Evolutionary conservation across 2,329 filamentous ascomycete species (phyloP).

Genomic region (Nemania diffusa): DNA sequence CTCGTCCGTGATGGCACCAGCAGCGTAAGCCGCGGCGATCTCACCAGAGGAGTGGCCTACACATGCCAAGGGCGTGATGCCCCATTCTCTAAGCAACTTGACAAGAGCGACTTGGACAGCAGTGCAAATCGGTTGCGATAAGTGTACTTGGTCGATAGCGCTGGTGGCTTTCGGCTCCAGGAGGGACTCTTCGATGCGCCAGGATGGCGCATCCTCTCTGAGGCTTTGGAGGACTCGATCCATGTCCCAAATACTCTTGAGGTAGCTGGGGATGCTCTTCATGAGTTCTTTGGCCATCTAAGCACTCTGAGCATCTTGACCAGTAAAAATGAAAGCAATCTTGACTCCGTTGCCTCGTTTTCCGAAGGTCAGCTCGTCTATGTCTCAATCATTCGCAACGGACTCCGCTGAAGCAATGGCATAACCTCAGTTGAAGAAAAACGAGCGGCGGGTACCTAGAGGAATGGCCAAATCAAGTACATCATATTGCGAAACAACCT

Average conservation of each 20-base stretch:
- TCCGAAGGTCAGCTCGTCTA: slow-evolving; percentile 7
- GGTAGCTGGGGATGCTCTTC: slow-evolving; percentile 19
- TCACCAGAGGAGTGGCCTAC: slow-evolving; percentile 53
- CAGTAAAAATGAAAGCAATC: slow-evolving; percentile 31
- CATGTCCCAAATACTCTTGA: slow-evolving; percentile 17
- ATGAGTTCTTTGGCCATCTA: slow-evolving; percentile 54
- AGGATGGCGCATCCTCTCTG: slow-evolving; percentile 40
- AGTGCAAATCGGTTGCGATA: slow-evolving; percentile 48
- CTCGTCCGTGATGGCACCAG: slow-evolving; percentile 41
- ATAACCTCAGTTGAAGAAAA: slow-evolving; percentile 20
- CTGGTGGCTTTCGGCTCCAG: slow-evolving; percentile 16
- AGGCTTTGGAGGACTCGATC: slow-evolving; percentile 36
- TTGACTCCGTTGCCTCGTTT: slow-evolving; percentile 4
- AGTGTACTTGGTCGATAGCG: slow-evolving; percentile 49
- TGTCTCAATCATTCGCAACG: background rate
- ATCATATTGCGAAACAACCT: slow-evolving; percentile 16
- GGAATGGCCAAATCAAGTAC: slow-evolving; percentile 25
- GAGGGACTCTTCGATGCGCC: slow-evolving; percentile 12
- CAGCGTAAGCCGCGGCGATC: slow-evolving; percentile 49
- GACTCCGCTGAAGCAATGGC: slow-evolving; percentile 6
- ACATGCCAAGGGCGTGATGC: slow-evolving; percentile 41
- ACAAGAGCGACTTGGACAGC: slow-evolving; percentile 49
- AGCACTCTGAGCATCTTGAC: slow-evolving; percentile 24
- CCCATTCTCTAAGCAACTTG: slow-evolving; percentile 43
- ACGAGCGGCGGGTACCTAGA: slow-evolving; percentile 21